Percentiles rank a stretch among this genome's conserved stretches.
phyloP scores from a whole-genome alignment of 495 filamentous ascomycete genomes.

The Halenospora varia region DNA sequence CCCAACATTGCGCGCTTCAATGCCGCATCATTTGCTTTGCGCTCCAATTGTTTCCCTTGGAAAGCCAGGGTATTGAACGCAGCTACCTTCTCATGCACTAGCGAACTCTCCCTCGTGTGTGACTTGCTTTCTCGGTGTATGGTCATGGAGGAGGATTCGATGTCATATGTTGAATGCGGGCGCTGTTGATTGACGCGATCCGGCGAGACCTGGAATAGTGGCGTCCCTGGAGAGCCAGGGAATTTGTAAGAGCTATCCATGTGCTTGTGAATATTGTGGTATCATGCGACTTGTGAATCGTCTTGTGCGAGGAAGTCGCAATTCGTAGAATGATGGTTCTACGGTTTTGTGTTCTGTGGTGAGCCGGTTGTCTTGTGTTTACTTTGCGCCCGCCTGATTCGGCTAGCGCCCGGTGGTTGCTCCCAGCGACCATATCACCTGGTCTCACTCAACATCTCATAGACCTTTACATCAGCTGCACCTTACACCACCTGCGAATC shows the following conservation, averaged over 20 bases:
- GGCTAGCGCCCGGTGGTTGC: background rate
- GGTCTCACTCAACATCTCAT: too few relatives aligned
- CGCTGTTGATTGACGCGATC: slow-evolving; percentile 76
- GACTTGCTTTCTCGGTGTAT: background rate
- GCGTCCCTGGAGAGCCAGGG: slow-evolving; percentile 44
- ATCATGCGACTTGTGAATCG: background rate
- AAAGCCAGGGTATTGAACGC: slow-evolving; percentile 72
- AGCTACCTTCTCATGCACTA: slow-evolving; percentile 78
- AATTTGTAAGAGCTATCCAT: slow-evolving; percentile 24
- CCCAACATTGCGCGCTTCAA: slow-evolving; percentile 77
- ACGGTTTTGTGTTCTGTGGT: background rate
- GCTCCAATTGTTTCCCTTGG: slow-evolving; percentile 56
- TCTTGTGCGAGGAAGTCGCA: background rate
- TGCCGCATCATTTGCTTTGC: slow-evolving; percentile 63
- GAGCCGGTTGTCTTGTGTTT: slow-evolving; percentile 1
- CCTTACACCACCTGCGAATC: too few relatives aligned
- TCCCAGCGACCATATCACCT: too few relatives aligned
- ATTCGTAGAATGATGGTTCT: background rate
- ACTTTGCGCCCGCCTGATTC: background rate
- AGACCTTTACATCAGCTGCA: too few relatives aligned
- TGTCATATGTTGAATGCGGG: slow-evolving; percentile 20
- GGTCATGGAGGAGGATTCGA: slow-evolving; percentile 8
- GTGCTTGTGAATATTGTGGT: background rate
- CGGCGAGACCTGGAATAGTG: slow-evolving; percentile 68
- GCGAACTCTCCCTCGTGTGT: slow-evolving; percentile 55